phyloP scores from a whole-genome alignment of 108 stramenopile genomes.

The Mayamaea pseudoterrestris region DNA sequence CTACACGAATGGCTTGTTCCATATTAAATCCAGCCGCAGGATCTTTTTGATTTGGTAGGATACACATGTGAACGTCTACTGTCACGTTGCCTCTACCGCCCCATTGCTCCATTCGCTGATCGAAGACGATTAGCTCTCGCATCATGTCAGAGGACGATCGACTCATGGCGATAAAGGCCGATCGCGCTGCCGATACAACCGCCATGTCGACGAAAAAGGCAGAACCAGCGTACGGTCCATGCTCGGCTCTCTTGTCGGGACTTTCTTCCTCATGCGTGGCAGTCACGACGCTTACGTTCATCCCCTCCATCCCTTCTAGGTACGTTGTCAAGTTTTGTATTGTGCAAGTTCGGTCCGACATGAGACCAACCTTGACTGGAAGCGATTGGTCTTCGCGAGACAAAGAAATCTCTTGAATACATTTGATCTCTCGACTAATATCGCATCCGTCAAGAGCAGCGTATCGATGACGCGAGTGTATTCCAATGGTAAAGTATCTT shows the following conservation, averaged over 20 bases:
- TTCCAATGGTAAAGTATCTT: too few species aligned
- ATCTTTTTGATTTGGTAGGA: too few species aligned
- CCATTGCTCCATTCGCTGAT: neutral
- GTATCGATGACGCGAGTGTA: too few species aligned
- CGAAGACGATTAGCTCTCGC: neutral
- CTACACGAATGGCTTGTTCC: too few species aligned
- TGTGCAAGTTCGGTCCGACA: neutral
- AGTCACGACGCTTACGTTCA: neutral
- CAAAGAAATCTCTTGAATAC: too few species aligned
- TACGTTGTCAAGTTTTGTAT: neutral
- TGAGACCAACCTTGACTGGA: neutral
- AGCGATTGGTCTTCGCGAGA: too few species aligned
- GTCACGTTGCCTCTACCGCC: too few species aligned
- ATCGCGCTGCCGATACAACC: neutral
- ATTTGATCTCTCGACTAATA: too few species aligned
- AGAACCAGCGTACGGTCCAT: slow-evolving; percentile 10
- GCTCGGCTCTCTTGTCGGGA: neutral
- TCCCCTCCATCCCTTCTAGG: neutral
- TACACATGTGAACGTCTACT: too few species aligned
- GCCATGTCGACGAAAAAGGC: slow-evolving; percentile 13
- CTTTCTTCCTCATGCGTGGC: slow-evolving; percentile 1
- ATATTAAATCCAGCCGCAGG: too few species aligned
- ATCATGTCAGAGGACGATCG: neutral
- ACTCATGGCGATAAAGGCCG: neutral
- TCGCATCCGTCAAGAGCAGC: too few species aligned